Percentiles rank a stretch among this genome's conserved stretches.
Conservation (phyloP, 768 basidiomycete species). For the Suillus occidentalis region DNA sequence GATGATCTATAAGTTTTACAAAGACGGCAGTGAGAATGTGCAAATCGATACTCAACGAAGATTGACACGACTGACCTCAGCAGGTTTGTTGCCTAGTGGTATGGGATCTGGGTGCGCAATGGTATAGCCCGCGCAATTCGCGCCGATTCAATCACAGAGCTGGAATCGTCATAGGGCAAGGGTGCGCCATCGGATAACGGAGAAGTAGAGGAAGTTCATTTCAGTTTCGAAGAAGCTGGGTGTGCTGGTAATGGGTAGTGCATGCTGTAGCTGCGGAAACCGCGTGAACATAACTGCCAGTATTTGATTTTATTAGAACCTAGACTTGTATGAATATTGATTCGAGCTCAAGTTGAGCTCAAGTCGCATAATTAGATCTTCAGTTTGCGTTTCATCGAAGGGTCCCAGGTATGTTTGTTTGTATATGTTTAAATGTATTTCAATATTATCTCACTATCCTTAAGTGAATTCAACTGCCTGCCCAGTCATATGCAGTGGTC, state of each 20-base stretch:
- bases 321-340: neutral
- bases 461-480: too few species aligned
- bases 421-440: too few species aligned
- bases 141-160: neutral
- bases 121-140: neutral
- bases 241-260: neutral
- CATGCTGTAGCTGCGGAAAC: neutral
- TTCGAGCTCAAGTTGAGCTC: neutral
- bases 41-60: neutral
- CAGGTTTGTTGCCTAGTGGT: neutral
- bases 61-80: neutral
- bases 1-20: neutral
- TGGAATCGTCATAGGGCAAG: neutral
- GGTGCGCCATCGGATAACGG: neutral
- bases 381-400: too few species aligned
- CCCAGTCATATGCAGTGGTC: neutral
- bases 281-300: neutral
- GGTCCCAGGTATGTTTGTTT: too few species aligned
- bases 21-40: neutral
- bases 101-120: neutral
- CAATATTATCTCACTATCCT: too few species aligned
- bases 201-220: neutral
- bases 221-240: neutral
- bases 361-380: neutral
- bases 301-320: neutral